Evolutionary conservation across 208 protist genomes (phyloP), one percentile per base, ranked within the genome.

Genomic region (Strigomonas culicis): DNA sequence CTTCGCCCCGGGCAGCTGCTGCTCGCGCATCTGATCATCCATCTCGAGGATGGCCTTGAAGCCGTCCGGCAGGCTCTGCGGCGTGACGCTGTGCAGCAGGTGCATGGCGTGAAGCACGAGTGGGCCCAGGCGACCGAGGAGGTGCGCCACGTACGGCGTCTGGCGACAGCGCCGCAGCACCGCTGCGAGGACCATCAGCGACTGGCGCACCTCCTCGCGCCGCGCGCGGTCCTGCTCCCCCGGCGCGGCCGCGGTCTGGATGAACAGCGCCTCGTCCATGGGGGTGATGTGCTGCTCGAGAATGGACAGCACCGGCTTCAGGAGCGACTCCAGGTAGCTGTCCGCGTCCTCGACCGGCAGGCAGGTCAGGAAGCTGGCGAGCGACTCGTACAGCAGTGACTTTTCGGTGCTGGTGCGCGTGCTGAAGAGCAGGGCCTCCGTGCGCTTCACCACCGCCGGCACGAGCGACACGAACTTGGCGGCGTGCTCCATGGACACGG

Each of bases 361-460:
- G 22, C 89, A 72, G 25, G 69, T 55, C 17, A 80, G 81, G 32
- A 95, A 74, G 0, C 65, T 75, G 6, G 80, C 74, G n/a, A 88
- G 49, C 2, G 84, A 72, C 68, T 95, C 90, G 65, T 90, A 90
- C 19, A 95, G 59, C 11, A 93, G 61, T 10, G 76, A 63, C 19
- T 69, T 51, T 50, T 95, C 86, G 24, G 59, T 47, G 1, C 71
- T 72, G 2, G 28, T 46, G n/a, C n/a, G n/a, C 2, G 67, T 59
- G 27, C 50, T 57, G 41, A 93, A 59, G 36, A 92, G 64, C 41
- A 92, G 49, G 7, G 73, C 62, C 66, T 90, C 73, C 49, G 89
- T 55, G 17, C 70, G 70, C 36, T 79, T 58, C 25, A 80, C 47
- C 52, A 79, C 51, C 27, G 59, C 17, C 3, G 10, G 19, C 21